Evolutionary conservation across 2,329 filamentous ascomycete species (phyloP).

Genomic region (Paecilomyces sp.): DNA sequence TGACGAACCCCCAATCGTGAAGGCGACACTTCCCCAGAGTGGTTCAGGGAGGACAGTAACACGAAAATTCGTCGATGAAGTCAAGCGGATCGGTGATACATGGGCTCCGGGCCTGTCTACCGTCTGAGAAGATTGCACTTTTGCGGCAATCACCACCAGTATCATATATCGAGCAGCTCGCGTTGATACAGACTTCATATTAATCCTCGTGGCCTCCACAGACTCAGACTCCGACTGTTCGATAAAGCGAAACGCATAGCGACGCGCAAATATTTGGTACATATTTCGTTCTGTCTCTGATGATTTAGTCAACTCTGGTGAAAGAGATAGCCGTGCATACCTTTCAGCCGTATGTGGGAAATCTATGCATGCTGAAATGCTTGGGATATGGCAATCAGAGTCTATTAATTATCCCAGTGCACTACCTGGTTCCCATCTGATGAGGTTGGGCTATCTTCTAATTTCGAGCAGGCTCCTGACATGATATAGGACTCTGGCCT

Average conservation of each 20-base stretch:
- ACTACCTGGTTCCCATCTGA: no score
- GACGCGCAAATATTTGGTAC: no score
- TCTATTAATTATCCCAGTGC: no score
- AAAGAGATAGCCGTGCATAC: neutral
- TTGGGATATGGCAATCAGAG: neutral
- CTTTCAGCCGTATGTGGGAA: neutral
- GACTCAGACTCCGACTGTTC: neutral
- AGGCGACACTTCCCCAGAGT: conserved; percentile 36
- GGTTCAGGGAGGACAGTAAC: conserved; percentile 67
- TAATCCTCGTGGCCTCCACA: neutral
- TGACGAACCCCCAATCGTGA: conserved; percentile 59
- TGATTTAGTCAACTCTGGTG: neutral
- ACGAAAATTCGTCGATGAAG: conserved; percentile 69
- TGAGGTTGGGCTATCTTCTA: no score
- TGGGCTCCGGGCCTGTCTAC: conserved; percentile 70
- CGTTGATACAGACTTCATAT: neutral
- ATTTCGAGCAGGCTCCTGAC: no score
- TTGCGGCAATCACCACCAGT: neutral
- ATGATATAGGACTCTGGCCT: no score
- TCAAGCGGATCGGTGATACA: conserved; percentile 74
- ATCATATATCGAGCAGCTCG: neutral
- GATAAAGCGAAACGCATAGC: neutral
- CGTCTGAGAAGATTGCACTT: conserved; percentile 38
- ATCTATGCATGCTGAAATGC: neutral
- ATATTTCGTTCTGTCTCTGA: no score